Evolutionary conservation across 2,329 filamentous ascomycete genomes (phyloP).

Genomic region (Drechslerella dactyloides): DNA sequence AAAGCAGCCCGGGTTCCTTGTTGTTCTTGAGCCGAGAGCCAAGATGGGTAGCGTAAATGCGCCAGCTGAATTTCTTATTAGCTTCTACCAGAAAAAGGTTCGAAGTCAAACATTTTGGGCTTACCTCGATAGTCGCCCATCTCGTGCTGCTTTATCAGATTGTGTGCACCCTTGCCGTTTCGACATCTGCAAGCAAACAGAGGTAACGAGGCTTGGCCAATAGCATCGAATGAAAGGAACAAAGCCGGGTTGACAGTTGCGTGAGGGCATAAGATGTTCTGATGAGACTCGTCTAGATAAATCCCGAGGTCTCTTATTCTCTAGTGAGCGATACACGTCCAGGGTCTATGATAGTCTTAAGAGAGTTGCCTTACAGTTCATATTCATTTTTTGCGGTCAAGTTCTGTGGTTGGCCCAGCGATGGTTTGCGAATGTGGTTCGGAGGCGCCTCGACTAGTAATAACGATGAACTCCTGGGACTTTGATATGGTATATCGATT

Average conservation of each 20-base stretch:
- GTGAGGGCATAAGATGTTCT: constrained; percentile 32
- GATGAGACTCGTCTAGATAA: constrained; percentile 33
- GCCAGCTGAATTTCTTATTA: constrained; percentile 20
- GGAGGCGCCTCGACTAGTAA: constrained; percentile 29
- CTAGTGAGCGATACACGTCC: not conserved
- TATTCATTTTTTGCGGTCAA: constrained; percentile 32
- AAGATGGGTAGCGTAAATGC: constrained; percentile 40
- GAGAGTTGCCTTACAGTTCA: constrained; percentile 24
- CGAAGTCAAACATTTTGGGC: not conserved
- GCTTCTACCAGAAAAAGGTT: not conserved
- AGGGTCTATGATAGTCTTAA: not conserved
- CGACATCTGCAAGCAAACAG: constrained; percentile 39
- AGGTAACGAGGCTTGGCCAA: constrained; percentile 33
- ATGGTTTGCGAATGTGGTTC: constrained; percentile 42
- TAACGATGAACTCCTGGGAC: constrained; percentile 25
- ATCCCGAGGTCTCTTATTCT: constrained; percentile 31
- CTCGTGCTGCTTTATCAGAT: constrained; percentile 28
- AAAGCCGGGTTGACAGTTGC: constrained; percentile 45
- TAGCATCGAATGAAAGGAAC: constrained; percentile 48
- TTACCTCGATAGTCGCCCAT: constrained; percentile 43
- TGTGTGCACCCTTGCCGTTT: constrained; percentile 3
- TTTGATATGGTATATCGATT: constrained; percentile 14
- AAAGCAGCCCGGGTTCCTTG: constrained; percentile 31
- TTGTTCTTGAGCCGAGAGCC: constrained; percentile 29
- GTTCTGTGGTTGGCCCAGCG: constrained; percentile 10